A percentile compares a stretch with the other conserved stretches of the same genome.
Conservation (phyloP, 106 monocot species). For the Allium cepa region DNA sequence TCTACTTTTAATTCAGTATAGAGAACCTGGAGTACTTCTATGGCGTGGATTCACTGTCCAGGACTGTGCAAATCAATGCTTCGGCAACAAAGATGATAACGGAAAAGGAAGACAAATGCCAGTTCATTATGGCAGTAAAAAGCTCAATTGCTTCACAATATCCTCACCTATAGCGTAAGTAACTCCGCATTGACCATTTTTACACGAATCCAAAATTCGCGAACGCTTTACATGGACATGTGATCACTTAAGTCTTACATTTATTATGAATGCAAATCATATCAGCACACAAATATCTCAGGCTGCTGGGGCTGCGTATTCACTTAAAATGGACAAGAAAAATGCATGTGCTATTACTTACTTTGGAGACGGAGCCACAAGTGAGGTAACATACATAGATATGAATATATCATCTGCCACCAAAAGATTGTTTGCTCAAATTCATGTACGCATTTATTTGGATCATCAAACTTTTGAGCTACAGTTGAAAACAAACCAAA, state of each 20-base stretch:
- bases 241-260: too few species aligned
- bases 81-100: constrained; percentile 66
- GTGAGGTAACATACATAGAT: constrained; percentile 45
- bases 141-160: constrained; percentile 80
- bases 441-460: too few species aligned
- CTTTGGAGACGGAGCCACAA: constrained; percentile 92
- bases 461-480: too few species aligned
- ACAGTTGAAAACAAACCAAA: neutral
- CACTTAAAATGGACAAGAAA: constrained; percentile 87
- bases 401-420: too few species aligned
- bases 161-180: constrained; percentile 84
- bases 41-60: constrained; percentile 91
- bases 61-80: constrained; percentile 83
- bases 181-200: too few species aligned
- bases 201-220: too few species aligned
- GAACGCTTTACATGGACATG: too few species aligned
- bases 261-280: neutral
- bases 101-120: constrained; percentile 97
- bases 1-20: constrained; percentile 47
- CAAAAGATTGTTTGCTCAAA: neutral
- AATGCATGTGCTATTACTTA: constrained; percentile 73
- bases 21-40: constrained; percentile 76
- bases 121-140: constrained; percentile 72
- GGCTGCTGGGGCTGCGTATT: constrained; percentile 89
- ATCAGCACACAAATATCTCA: constrained; percentile 85